Conservation (phyloP, 1,139 yeast genomes). For the Candida pseudoviswanathii region DNA sequence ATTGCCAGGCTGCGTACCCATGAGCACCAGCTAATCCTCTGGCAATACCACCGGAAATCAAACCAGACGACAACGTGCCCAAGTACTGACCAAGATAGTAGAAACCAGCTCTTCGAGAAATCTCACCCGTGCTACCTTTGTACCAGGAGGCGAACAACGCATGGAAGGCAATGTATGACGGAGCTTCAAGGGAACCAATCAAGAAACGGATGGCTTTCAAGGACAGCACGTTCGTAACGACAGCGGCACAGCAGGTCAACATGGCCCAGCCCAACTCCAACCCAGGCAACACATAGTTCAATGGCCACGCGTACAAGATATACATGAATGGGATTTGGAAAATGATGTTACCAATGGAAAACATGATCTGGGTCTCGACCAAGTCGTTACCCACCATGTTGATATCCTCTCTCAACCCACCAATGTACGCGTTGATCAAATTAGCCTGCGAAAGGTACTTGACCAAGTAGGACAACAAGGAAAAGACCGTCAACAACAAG, state of each 20-base stretch:
- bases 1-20: conserved; percentile 68
- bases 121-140: conserved; percentile 50
- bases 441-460: conserved; percentile 66
- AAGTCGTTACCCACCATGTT: conserved; percentile 66
- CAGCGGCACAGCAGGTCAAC: conserved; percentile 50
- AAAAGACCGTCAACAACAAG: conserved; percentile 58
- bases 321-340: conserved; percentile 56
- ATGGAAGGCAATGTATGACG: conserved; percentile 62
- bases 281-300: conserved; percentile 56
- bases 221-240: conserved; percentile 48
- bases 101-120: conserved; percentile 61
- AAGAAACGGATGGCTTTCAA: conserved; percentile 60
- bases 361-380: conserved; percentile 60
- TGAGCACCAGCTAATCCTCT: conserved; percentile 45
- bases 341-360: conserved; percentile 57
- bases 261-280: conserved; percentile 69
- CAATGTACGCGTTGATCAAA: conserved; percentile 68
- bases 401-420: conserved; percentile 61
- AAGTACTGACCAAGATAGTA: conserved; percentile 62
- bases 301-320: conserved; percentile 49
- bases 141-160: conserved; percentile 66
- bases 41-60: conserved; percentile 62
- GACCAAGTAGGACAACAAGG: conserved; percentile 69
- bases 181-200: conserved; percentile 65
- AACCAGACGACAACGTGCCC: conserved; percentile 65